Percentiles rank a stretch among this genome's conserved stretches.
These are phyloP conservation scores for Sporisorium reilianum DNA, from an alignment of 1,284 basidiomycete genomes.

Conservation along the genomic window DNA sequence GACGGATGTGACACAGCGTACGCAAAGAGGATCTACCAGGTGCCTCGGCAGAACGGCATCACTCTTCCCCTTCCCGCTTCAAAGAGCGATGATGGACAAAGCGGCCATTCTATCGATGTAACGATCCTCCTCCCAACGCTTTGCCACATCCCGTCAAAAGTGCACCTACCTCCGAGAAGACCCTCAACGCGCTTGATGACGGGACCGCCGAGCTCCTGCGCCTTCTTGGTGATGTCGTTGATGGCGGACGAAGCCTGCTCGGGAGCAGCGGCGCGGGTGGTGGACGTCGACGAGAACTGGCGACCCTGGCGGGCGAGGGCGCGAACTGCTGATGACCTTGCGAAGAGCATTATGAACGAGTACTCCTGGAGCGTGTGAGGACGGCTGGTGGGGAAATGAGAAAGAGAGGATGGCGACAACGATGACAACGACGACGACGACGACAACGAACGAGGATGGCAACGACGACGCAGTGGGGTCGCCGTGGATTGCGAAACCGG, in stretches of 20 bases:
- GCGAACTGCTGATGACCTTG: conserved; percentile 39
- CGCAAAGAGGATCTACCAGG: neutral
- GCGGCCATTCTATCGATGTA: no score
- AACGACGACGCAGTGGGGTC: neutral
- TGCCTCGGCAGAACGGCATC: no score
- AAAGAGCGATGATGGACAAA: no score
- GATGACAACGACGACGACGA: neutral
- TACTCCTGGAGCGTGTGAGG: neutral
- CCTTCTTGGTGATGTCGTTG: conserved; percentile 52
- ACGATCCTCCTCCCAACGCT: no score
- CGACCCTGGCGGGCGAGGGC: conserved; percentile 33
- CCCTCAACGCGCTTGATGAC: conserved; percentile 52
- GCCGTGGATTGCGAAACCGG: neutral
- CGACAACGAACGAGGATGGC: neutral
- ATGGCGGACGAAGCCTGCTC: conserved; percentile 44
- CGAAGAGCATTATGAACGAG: conserved; percentile 22
- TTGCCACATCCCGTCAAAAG: neutral
- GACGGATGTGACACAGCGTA: neutral
- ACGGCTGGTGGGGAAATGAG: neutral
- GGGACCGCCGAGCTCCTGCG: conserved; percentile 60
- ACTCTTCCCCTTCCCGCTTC: no score
- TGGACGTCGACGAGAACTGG: conserved; percentile 21
- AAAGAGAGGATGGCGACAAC: neutral
- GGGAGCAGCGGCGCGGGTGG: conserved; percentile 17
- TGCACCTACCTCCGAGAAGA: conserved; percentile 59